Conservation (phyloP, 805 yeast species). For the Maudiozyma bulderi region DNA sequence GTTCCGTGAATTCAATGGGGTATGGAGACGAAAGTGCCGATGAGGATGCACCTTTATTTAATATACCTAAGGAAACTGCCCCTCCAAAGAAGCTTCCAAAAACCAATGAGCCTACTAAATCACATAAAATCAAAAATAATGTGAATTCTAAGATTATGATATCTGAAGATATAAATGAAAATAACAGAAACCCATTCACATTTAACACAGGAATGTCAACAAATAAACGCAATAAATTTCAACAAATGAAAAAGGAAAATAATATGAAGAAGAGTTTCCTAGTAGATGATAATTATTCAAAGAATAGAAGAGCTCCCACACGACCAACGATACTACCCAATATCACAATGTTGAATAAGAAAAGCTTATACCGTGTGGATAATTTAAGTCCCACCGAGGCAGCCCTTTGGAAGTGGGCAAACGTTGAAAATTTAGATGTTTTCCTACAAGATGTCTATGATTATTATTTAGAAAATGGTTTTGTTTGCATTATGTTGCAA, state of each 20-base stretch:
- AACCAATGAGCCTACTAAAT: not conserved
- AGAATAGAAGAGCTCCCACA: conserved; percentile 4
- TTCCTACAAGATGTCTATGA: conserved; percentile 75
- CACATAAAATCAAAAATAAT: not conserved
- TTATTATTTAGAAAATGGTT: conserved; percentile 81
- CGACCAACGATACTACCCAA: conserved; percentile 20
- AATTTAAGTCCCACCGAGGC: conserved; percentile 56
- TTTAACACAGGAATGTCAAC: not conserved
- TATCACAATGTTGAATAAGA: conserved; percentile 18
- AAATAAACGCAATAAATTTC: conserved; percentile 5
- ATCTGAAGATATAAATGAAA: not conserved
- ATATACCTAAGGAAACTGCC: not conserved
- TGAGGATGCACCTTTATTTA: conserved; percentile 14
- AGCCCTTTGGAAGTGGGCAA: conserved; percentile 95
- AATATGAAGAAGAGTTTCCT: conserved; percentile 7
- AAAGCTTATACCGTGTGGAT: conserved; percentile 27
- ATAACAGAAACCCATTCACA: conserved; percentile 6
- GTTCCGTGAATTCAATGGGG: conserved; percentile 19
- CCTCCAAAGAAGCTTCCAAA: not conserved
- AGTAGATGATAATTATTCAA: not conserved
- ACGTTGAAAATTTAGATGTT: conserved; percentile 81
- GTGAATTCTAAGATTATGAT: not conserved
- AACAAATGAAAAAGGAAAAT: conserved; percentile 1
- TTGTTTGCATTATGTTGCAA: conserved; percentile 62
- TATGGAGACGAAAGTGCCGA: conserved; percentile 15